phyloP scores from a whole-genome alignment of 768 basidiomycete genomes.

The Auricularia sp. region DNA sequence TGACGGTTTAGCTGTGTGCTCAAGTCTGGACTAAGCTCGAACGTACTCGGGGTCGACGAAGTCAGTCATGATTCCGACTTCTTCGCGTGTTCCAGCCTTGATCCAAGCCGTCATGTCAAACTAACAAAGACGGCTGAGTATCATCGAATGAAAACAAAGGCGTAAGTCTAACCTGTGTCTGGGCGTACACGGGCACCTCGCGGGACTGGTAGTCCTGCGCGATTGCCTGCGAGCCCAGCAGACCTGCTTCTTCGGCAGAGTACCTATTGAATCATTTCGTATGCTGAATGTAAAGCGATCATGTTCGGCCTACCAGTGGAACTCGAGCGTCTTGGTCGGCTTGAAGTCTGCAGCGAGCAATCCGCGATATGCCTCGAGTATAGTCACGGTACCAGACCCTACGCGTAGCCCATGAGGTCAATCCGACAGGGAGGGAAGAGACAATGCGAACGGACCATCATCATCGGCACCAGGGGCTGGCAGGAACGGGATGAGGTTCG shows the following conservation, averaged over 20 bases:
- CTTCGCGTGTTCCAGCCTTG: slow-evolving; percentile 61
- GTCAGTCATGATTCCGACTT: slow-evolving; percentile 76
- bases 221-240: slow-evolving; percentile 55
- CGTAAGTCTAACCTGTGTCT: slow-evolving; percentile 34
- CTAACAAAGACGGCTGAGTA: slow-evolving; percentile 15
- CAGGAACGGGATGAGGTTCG: slow-evolving; percentile 14
- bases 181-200: slow-evolving; percentile 60
- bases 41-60: slow-evolving; percentile 56
- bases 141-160: too few relatives aligned
- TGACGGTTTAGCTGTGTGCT: neutral
- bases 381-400: slow-evolving; percentile 61
- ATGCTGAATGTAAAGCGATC: too few relatives aligned
- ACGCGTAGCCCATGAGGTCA: neutral
- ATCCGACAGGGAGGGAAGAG: neutral
- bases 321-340: slow-evolving; percentile 59
- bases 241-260: slow-evolving; percentile 9
- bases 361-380: slow-evolving; percentile 67
- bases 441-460: slow-evolving; percentile 11
- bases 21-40: slow-evolving; percentile 3
- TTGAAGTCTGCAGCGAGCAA: slow-evolving; percentile 59
- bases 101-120: slow-evolving; percentile 96
- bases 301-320: slow-evolving; percentile 45
- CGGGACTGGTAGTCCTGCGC: slow-evolving; percentile 62
- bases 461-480: slow-evolving; percentile 21
- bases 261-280: too few relatives aligned